A percentile compares a stretch with the other conserved stretches of the same genome.
phyloP scores from a whole-genome alignment of 257 asterid species.

The Solanum paucissectum region DNA sequence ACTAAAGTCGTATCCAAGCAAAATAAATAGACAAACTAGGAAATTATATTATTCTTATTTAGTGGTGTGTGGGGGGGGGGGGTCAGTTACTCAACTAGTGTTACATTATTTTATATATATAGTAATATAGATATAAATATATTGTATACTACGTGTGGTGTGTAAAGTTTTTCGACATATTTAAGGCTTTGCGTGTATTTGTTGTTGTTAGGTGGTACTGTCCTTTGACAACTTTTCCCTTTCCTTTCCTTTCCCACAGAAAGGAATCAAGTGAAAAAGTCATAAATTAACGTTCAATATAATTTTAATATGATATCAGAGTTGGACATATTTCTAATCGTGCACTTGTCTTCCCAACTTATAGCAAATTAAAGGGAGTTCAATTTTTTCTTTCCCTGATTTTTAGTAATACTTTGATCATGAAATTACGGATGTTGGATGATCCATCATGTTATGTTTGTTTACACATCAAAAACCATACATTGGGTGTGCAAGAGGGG shows the following conservation, averaged over 20 bases:
- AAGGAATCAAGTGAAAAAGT: background rate
- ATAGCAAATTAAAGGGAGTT: background rate
- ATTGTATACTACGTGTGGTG: background rate
- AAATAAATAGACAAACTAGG: slow-evolving; percentile 19
- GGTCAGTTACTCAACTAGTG: background rate
- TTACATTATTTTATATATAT: background rate
- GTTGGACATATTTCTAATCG: rapidly evolving
- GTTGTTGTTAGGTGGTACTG: slow-evolving; percentile 1
- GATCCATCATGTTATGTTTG: background rate
- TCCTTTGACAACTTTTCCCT: background rate
- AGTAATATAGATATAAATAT: background rate
- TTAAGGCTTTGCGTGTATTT: slow-evolving; percentile 79
- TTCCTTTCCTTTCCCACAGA: background rate
- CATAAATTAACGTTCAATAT: background rate
- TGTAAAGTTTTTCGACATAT: slow-evolving; percentile 49
- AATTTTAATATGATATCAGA: background rate
- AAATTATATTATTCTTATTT: slow-evolving; percentile 1
- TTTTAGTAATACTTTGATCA: background rate
- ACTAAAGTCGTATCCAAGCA: slow-evolving; percentile 27
- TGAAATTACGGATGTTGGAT: background rate
- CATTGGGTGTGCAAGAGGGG: background rate
- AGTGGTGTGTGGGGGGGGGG: background rate
- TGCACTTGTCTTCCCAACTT: background rate
- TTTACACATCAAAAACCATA: background rate
- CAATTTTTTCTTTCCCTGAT: background rate